These are phyloP conservation scores for Persicaria maculosa DNA, from an alignment of 148 eudicot species.

Conservation along the genomic window DNA sequence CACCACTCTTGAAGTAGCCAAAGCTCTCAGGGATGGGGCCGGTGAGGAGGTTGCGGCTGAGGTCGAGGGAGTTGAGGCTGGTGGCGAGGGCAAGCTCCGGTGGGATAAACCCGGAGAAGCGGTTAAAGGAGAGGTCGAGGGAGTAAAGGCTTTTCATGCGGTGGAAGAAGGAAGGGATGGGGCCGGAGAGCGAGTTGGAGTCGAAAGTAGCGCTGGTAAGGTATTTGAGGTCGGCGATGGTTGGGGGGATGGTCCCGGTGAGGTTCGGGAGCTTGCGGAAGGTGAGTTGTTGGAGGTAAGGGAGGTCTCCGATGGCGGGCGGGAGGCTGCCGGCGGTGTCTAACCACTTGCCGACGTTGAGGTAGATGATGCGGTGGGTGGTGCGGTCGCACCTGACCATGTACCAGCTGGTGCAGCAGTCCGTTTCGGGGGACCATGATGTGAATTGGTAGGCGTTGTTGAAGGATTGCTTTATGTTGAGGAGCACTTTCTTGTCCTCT, in stretches of 20 bases:
- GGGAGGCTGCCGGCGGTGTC: conserved; percentile 2
- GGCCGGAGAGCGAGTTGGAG: conserved; percentile 16
- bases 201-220: neutral
- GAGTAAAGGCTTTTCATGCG: conserved; percentile 6
- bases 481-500: conserved; percentile 21
- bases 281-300: conserved; percentile 12
- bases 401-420: conserved; percentile 23
- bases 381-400: conserved; percentile 18
- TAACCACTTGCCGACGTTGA: conserved; percentile 11
- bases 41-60: conserved; percentile 20
- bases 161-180: conserved; percentile 13
- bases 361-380: conserved; percentile 18
- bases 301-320: conserved; percentile 14
- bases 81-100: conserved; percentile 14
- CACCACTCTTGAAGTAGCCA: conserved; percentile 12
- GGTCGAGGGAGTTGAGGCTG: conserved; percentile 13
- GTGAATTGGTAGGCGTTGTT: neutral
- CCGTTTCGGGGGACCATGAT: conserved; percentile 18
- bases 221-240: conserved; percentile 19
- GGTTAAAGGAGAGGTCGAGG: conserved; percentile 20
- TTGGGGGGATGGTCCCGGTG: conserved; percentile 17
- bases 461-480: conserved; percentile 11
- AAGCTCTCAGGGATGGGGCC: conserved; percentile 24
- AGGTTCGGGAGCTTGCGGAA: conserved; percentile 24
- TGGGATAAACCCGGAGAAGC: conserved; percentile 26